Conservation (phyloP, 2,329 filamentous ascomycete genomes). For the Alternaria incomplexa region DNA sequence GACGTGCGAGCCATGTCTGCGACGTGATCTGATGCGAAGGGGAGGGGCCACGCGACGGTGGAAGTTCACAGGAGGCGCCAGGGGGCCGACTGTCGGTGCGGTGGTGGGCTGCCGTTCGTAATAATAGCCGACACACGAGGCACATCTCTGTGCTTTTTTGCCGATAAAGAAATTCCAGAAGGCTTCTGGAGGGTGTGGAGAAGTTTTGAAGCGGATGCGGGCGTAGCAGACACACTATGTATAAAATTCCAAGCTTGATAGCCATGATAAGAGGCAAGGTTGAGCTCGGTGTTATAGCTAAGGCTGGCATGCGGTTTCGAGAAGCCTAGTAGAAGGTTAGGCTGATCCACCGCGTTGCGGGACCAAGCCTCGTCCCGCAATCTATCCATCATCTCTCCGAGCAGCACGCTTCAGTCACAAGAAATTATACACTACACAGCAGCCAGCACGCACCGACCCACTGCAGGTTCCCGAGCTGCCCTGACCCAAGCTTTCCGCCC, state of each 20-base stretch:
- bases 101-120: constrained; percentile 4
- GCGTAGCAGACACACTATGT: neutral
- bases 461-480: constrained; percentile 2
- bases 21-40: constrained; percentile 20
- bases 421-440: constrained; percentile 1
- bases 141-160: constrained; percentile 4
- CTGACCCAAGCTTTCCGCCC: neutral
- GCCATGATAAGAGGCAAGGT: neutral
- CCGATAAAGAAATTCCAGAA: neutral
- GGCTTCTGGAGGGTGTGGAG: neutral
- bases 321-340: constrained; percentile 14
- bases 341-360: constrained; percentile 16
- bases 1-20: constrained; percentile 9
- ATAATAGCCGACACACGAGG: constrained; percentile 2
- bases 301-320: constrained; percentile 15
- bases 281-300: neutral
- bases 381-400: constrained; percentile 16
- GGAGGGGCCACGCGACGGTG: constrained; percentile 11
- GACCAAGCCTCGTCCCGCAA: constrained; percentile 22
- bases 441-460: neutral
- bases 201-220: neutral
- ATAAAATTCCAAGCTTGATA: neutral
- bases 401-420: constrained; percentile 11
- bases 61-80: constrained; percentile 8
- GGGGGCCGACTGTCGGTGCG: neutral